Conservation (phyloP, 2,329 filamentous ascomycete genomes). For the Fonsecaea pugnacius region DNA sequence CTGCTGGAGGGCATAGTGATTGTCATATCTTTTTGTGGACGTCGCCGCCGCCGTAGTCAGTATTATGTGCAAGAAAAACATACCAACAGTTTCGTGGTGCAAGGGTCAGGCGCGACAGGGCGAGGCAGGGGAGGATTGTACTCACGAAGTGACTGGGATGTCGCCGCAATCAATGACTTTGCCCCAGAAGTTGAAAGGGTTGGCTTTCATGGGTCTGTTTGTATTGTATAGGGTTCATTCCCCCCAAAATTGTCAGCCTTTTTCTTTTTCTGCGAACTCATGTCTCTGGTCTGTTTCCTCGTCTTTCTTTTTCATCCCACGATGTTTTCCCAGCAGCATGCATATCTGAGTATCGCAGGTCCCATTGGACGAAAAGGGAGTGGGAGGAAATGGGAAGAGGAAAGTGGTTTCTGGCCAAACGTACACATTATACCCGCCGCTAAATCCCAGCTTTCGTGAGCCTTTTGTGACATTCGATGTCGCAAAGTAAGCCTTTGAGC, state of each 20-base stretch:
- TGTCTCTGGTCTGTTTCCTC: background rate
- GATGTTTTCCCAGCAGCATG: background rate
- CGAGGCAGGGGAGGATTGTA: conserved; percentile 14
- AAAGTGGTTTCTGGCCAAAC: conserved; percentile 1
- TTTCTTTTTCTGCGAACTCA: background rate
- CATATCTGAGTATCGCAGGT: background rate
- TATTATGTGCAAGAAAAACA: background rate
- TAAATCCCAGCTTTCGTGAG: conserved; percentile 59
- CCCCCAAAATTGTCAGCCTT: background rate
- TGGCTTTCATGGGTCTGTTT: conserved; percentile 66
- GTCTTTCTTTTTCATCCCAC: background rate
- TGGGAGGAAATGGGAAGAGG: background rate
- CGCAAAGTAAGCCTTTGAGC: conserved; percentile 37
- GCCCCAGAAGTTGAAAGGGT: conserved; percentile 81
- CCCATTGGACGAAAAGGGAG: background rate
- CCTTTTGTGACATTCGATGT: conserved; percentile 38
- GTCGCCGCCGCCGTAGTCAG: background rate
- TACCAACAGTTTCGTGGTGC: no score
- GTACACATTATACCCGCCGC: conserved; percentile 80
- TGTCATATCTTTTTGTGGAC: conserved; percentile 68
- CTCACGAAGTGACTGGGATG: conserved; percentile 81
- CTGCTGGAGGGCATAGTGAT: conserved; percentile 77
- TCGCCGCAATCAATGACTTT: conserved; percentile 82
- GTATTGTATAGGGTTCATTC: background rate
- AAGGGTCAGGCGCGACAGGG: background rate